A percentile compares a stretch with the other conserved stretches of the same genome.
phyloP scores from a whole-genome alignment of 495 filamentous ascomycete genomes.

The Neurospora hispaniola region DNA sequence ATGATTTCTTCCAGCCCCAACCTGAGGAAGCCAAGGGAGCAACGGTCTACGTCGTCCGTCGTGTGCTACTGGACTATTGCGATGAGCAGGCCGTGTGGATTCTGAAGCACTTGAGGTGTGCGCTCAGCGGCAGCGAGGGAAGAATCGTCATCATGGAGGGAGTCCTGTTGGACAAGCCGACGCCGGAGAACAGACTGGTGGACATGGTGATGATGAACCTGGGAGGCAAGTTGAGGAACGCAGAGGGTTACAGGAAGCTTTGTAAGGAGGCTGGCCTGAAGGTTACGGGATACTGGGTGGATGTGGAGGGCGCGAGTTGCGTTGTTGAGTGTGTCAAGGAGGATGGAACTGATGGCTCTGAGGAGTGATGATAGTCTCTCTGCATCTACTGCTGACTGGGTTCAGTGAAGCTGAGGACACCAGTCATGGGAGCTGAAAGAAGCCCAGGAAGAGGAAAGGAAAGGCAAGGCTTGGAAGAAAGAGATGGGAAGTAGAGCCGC shows the following conservation, averaged over 20 bases:
- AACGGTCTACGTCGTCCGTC: constrained; percentile 36
- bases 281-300: constrained; percentile 11
- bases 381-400: background rate
- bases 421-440: no score
- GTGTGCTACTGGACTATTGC: constrained; percentile 43
- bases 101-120: constrained; percentile 26
- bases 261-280: constrained; percentile 11
- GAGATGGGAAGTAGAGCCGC: background rate
- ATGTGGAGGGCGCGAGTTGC: constrained; percentile 7
- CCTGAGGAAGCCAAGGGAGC: constrained; percentile 35
- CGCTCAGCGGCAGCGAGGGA: constrained; percentile 11
- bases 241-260: constrained; percentile 12
- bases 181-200: constrained; percentile 16
- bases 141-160: constrained; percentile 21
- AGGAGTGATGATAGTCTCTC: background rate
- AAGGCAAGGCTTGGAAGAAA: background rate
- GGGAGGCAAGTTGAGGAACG: constrained; percentile 21
- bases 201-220: constrained; percentile 24
- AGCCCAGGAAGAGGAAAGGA: background rate
- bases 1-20: constrained; percentile 34
- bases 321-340: constrained; percentile 19
- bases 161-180: constrained; percentile 10
- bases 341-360: background rate
- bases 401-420: no score
- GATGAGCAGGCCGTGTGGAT: constrained; percentile 29